Percentiles rank a stretch among this genome's conserved stretches.
Conservation (phyloP, 2,329 filamentous ascomycete genomes). For the Colletotrichum echinochloae region DNA sequence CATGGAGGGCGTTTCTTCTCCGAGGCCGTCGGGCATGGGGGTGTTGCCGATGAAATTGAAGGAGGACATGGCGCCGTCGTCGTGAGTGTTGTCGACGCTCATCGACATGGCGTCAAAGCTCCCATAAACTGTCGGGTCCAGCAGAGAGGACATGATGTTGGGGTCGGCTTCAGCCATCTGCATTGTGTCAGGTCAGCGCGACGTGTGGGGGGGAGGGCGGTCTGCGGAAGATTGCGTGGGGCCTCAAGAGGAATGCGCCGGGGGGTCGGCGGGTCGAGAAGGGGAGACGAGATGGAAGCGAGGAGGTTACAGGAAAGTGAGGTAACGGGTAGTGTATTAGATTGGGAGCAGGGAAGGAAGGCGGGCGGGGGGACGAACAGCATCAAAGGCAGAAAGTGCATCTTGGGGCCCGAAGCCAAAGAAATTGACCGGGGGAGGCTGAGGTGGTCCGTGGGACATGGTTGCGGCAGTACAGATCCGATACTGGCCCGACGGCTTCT, state of each 20-base stretch:
- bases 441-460: slow-evolving; percentile 53
- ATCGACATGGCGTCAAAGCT: slow-evolving; percentile 56
- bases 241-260: slow-evolving; percentile 18
- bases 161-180: slow-evolving; percentile 46
- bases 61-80: slow-evolving; percentile 45
- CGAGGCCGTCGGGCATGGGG: slow-evolving; percentile 40
- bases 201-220: slow-evolving; percentile 6
- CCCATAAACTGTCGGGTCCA: slow-evolving; percentile 54
- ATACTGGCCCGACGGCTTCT: slow-evolving; percentile 34
- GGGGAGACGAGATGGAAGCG: slow-evolving; percentile 22
- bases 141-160: slow-evolving; percentile 59
- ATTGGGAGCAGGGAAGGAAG: slow-evolving; percentile 12
- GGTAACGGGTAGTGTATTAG: neutral
- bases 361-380: slow-evolving; percentile 36
- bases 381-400: slow-evolving; percentile 41
- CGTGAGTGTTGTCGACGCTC: slow-evolving; percentile 53
- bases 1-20: slow-evolving; percentile 33
- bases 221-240: slow-evolving; percentile 14
- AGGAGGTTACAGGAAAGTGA: slow-evolving; percentile 9
- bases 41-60: slow-evolving; percentile 46
- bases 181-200: slow-evolving; percentile 41
- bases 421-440: slow-evolving; percentile 50
- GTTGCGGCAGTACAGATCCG: slow-evolving; percentile 42
- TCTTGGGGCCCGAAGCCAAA: slow-evolving; percentile 51
- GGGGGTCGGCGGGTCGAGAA: slow-evolving; percentile 25